Percentiles rank a stretch among this genome's conserved stretches.
These are phyloP conservation scores for Polychaeton citri DNA, from an alignment of 2,329 filamentous ascomycete genomes.

Conservation along the genomic window DNA sequence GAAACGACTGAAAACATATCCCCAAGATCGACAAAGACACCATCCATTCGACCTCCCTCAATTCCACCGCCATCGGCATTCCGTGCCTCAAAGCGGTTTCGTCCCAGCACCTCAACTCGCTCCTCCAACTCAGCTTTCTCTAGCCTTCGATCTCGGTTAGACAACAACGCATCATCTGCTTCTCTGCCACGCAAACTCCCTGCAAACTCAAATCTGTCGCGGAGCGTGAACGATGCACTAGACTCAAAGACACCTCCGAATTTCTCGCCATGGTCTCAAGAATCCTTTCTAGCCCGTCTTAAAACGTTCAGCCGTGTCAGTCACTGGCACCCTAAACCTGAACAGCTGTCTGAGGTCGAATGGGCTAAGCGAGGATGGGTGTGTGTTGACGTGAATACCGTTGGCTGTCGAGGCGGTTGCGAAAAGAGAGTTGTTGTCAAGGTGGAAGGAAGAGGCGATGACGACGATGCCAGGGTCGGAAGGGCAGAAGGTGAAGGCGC, in stretches of 20 bases:
- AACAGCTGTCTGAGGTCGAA: constrained; percentile 72
- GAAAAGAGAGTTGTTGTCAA: constrained; percentile 74
- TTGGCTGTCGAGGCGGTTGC: constrained; percentile 70
- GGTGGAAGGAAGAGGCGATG: constrained; percentile 42
- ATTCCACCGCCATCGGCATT: constrained; percentile 8
- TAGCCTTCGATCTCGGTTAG: constrained; percentile 24
- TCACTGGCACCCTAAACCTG: constrained; percentile 85
- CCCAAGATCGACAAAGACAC: constrained; percentile 17
- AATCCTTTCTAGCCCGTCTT: constrained; percentile 65
- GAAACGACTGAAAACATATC: constrained; percentile 20
- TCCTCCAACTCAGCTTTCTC: constrained; percentile 4
- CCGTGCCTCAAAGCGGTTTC: constrained; percentile 18
- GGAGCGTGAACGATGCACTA: constrained; percentile 2
- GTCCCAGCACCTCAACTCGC: constrained; percentile 17
- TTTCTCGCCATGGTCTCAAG: constrained; percentile 77
- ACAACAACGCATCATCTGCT: constrained; percentile 27
- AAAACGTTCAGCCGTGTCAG: constrained; percentile 85
- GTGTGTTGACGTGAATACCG: constrained; percentile 69
- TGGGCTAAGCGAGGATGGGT: constrained; percentile 93
- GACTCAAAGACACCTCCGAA: constrained; percentile 36
- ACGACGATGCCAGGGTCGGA: background rate
- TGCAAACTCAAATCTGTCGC: constrained; percentile 8
- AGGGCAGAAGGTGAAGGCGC: constrained; percentile 43
- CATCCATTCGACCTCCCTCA: constrained; percentile 8
- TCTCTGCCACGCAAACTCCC: constrained; percentile 21